phyloP scores from a whole-genome alignment of 345 rosid species.

The Salix arbutifolia region DNA sequence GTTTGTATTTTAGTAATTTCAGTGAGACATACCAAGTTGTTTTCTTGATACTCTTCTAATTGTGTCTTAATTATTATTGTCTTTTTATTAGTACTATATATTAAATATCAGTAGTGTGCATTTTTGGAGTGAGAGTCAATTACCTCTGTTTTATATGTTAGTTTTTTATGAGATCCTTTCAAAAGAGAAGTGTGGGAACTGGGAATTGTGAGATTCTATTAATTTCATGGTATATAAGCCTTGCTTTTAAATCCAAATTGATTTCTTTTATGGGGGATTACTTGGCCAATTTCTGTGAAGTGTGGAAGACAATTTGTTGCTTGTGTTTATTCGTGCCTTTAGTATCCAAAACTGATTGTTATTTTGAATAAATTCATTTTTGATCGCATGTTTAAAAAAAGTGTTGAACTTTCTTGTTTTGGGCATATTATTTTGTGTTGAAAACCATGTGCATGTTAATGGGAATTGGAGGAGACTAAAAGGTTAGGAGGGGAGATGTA shows the following conservation, averaged over 20 bases:
- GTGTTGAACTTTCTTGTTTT: background rate
- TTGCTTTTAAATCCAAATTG: background rate
- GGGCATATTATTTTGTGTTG: background rate
- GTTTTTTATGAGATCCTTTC: background rate
- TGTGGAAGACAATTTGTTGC: background rate
- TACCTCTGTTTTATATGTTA: background rate
- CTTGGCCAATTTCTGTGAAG: background rate
- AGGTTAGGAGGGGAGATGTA: constrained; percentile 84
- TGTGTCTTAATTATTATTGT: background rate
- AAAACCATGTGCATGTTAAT: constrained; percentile 24
- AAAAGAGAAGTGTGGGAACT: too few relatives aligned
- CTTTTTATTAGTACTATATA: background rate
- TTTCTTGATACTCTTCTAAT: background rate
- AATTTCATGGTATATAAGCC: background rate
- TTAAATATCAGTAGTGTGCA: background rate
- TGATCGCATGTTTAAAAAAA: background rate
- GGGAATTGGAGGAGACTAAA: constrained; percentile 85
- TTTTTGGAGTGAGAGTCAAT: background rate
- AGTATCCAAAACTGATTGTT: background rate
- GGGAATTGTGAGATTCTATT: background rate
- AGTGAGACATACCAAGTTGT: background rate
- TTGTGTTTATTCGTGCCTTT: background rate
- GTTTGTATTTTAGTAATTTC: background rate
- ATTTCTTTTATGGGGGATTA: background rate
- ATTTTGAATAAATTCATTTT: background rate